phyloP scores from a whole-genome alignment of 2,329 filamentous ascomycete genomes.

The Xylaria hypoxylon region DNA sequence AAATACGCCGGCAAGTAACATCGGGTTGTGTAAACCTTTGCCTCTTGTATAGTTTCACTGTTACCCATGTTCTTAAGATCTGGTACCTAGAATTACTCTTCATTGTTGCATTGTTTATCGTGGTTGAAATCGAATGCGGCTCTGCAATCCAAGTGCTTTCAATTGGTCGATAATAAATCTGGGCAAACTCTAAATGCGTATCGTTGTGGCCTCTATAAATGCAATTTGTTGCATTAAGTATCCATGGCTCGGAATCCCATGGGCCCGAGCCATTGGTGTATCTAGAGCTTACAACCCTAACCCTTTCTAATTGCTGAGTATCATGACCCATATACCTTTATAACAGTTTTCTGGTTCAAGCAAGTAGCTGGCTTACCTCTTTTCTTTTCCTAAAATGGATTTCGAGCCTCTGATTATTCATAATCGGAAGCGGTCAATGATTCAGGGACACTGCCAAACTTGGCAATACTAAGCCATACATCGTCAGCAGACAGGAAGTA shows the following conservation, averaged over 20 bases:
- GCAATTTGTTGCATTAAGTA: not conserved
- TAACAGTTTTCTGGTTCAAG: not conserved
- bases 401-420: not conserved
- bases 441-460: not conserved
- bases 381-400: not conserved
- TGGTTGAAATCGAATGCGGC: not conserved
- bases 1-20: not conserved
- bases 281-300: not conserved
- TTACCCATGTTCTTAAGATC: not conserved
- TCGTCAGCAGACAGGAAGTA: conserved; percentile 5
- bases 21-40: not conserved
- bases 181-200: not conserved
- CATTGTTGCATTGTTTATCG: not conserved
- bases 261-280: not conserved
- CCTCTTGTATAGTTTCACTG: not conserved
- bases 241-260: not conserved
- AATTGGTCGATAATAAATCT: not conserved
- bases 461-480: not conserved
- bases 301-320: not conserved
- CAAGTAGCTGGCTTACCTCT: not conserved
- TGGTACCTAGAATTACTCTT: not conserved
- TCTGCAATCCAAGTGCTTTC: not conserved
- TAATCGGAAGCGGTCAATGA: not conserved
- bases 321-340: not conserved
- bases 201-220: not conserved